A percentile compares a stretch with the other conserved stretches of the same genome.
phyloP scores from a whole-genome alignment of 1,139 yeast genomes.

The Saccharomyces hybrid region DNA sequence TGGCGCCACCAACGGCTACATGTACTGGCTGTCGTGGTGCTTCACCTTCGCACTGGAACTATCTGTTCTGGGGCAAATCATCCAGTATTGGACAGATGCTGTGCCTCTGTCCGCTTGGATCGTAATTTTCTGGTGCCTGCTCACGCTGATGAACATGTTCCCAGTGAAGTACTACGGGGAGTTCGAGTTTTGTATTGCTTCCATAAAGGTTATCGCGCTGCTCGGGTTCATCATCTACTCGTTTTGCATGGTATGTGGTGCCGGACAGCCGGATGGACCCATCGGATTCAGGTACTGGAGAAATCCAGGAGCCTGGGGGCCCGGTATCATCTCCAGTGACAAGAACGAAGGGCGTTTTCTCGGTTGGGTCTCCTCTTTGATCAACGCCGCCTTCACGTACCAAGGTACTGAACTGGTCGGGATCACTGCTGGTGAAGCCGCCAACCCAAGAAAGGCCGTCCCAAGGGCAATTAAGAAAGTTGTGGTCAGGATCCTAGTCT shows the following conservation, averaged over 20 bases:
- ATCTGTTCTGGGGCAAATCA: conserved; percentile 73
- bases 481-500: conserved; percentile 67
- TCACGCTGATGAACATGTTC: conserved; percentile 47
- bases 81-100: conserved; percentile 65
- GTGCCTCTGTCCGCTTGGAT: conserved; percentile 71
- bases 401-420: conserved; percentile 87
- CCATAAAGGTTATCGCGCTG: conserved; percentile 63
- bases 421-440: conserved; percentile 81
- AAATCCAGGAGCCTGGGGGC: conserved; percentile 82
- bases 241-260: conserved; percentile 70
- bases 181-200: conserved; percentile 64
- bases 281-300: conserved; percentile 88
- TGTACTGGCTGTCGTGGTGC: conserved; percentile 86
- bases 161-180: conserved; percentile 66
- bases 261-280: conserved; percentile 54
- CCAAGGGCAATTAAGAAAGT: conserved; percentile 83
- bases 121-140: conserved; percentile 52
- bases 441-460: conserved; percentile 72
- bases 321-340: conserved; percentile 42
- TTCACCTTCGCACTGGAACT: conserved; percentile 78
- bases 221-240: conserved; percentile 67
- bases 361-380: conserved; percentile 62
- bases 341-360: conserved; percentile 63
- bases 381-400: conserved; percentile 68
- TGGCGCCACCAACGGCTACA: conserved; percentile 78